These are phyloP conservation scores for Termitomyces heimii DNA, from an alignment of 768 basidiomycete species.

Conservation along the genomic window DNA sequence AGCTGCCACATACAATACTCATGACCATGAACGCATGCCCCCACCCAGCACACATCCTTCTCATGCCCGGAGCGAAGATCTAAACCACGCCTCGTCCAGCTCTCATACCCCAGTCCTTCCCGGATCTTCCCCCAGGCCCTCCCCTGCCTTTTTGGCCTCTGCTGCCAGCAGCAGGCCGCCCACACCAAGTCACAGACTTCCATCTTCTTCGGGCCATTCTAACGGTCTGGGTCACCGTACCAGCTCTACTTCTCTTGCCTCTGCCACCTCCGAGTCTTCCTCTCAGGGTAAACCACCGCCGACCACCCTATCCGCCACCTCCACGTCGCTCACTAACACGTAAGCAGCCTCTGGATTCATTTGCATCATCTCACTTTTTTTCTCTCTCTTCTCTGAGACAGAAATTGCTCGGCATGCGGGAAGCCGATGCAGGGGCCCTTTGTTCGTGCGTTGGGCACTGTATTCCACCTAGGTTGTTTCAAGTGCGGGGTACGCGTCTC, in stretches of 20 bases:
- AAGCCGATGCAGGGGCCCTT: constrained; percentile 91
- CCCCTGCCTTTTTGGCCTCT: constrained; percentile 41
- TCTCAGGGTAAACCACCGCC: constrained; percentile 39
- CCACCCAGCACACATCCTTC: constrained; percentile 28
- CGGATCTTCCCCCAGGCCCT: constrained; percentile 37
- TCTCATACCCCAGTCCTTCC: constrained; percentile 18
- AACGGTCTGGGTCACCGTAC: constrained; percentile 40
- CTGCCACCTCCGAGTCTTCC: constrained; percentile 51
- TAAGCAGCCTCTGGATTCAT: constrained; percentile 29
- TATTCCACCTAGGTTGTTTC: constrained; percentile 98
- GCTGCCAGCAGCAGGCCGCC: constrained; percentile 45
- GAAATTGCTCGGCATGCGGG: constrained; percentile 72
- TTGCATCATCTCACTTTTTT: constrained; percentile 16
- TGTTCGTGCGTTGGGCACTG: constrained; percentile 88
- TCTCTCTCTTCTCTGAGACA: constrained; percentile 26
- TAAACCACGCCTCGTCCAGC: constrained; percentile 44
- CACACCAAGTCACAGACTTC: constrained; percentile 46
- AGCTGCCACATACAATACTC: constrained; percentile 55
- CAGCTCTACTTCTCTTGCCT: constrained; percentile 45
- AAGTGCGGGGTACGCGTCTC: constrained; percentile 78
- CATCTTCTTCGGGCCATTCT: constrained; percentile 50
- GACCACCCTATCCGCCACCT: constrained; percentile 51
- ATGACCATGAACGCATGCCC: constrained; percentile 50
- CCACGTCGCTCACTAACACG: constrained; percentile 53
- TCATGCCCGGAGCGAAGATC: constrained; percentile 67